Conservation (phyloP, 2,329 filamentous ascomycete species). For the Calonectria hongkongensis region DNA sequence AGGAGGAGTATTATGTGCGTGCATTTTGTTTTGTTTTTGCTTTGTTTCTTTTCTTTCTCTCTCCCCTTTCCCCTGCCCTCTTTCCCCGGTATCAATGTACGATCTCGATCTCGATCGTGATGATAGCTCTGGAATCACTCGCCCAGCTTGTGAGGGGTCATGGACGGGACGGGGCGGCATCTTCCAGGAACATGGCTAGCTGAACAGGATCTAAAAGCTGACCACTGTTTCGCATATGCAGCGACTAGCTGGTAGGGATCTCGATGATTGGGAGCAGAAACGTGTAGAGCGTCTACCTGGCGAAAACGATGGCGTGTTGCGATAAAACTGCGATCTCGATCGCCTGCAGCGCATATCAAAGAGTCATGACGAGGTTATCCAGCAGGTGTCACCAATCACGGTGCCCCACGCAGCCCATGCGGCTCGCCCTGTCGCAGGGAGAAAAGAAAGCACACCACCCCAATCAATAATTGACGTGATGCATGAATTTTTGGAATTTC, state of each 20-base stretch:
- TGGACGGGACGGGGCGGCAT: neutral
- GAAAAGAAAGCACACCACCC: slow-evolving; percentile 21
- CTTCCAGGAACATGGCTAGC: neutral
- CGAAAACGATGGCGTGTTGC: slow-evolving; percentile 88
- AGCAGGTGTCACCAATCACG: slow-evolving; percentile 12
- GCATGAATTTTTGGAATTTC: slow-evolving; percentile 12
- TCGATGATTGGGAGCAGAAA: slow-evolving; percentile 98
- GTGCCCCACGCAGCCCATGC: slow-evolving; percentile 19
- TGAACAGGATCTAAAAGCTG: slow-evolving; percentile 1
- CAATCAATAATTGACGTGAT: slow-evolving; percentile 23
- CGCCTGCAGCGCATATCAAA: slow-evolving; percentile 21
- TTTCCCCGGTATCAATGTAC: neutral
- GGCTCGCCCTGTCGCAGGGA: slow-evolving; percentile 26
- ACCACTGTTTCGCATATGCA: slow-evolving; percentile 47
- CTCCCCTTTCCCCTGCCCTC: neutral
- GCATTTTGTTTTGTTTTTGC: neutral
- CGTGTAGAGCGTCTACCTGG: slow-evolving; percentile 92
- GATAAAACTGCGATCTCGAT: slow-evolving; percentile 61
- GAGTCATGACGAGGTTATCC: neutral
- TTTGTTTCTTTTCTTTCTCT: neutral
- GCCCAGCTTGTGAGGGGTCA: neutral
- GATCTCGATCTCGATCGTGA: neutral
- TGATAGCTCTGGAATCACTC: neutral
- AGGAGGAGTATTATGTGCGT: slow-evolving; percentile 91
- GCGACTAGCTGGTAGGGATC: slow-evolving; percentile 82